Evolutionary conservation across 495 filamentous ascomycete species (phyloP).

Genomic region (Tuber calosporum): DNA sequence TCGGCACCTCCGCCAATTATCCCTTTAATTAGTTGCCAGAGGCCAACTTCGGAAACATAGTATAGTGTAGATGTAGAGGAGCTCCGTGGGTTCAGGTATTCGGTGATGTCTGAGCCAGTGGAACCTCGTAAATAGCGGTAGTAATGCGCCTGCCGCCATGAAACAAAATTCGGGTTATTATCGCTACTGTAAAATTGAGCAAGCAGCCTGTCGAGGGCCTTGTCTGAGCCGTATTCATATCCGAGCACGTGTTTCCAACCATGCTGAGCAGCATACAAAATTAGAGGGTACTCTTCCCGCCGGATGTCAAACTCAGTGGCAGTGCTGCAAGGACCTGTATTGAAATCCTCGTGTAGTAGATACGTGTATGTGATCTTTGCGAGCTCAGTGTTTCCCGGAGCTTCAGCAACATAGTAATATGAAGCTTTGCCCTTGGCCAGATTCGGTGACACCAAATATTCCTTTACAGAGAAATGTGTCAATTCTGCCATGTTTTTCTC

Average conservation of each 20-base stretch:
- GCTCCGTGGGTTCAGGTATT: neutral
- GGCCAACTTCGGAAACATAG: neutral
- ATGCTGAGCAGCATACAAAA: constrained; percentile 2
- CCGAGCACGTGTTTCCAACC: neutral
- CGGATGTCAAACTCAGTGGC: neutral
- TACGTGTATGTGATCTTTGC: constrained; percentile 16
- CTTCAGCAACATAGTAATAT: constrained; percentile 3
- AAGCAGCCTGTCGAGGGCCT: constrained; percentile 5
- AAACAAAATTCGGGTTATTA: neutral
- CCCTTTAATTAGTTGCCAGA: neutral
- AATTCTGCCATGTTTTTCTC: constrained; percentile 11
- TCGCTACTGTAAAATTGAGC: neutral
- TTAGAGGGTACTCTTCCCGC: neutral
- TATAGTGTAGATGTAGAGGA: neutral
- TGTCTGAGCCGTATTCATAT: neutral
- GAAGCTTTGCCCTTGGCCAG: constrained; percentile 6
- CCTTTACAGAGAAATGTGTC: constrained; percentile 41
- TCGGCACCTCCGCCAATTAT: constrained; percentile 6
- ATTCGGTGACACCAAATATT: constrained; percentile 34
- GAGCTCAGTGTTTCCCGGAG: constrained; percentile 2
- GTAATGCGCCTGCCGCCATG: neutral
- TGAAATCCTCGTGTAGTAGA: constrained; percentile 17
- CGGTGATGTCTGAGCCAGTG: neutral
- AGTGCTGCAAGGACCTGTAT: neutral
- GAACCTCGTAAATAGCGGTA: too few species aligned